Evolutionary conservation across 805 yeast genomes (phyloP), one percentile per base, ranked within the genome.

Genomic region (Zygotorulaspora sp.): DNA sequence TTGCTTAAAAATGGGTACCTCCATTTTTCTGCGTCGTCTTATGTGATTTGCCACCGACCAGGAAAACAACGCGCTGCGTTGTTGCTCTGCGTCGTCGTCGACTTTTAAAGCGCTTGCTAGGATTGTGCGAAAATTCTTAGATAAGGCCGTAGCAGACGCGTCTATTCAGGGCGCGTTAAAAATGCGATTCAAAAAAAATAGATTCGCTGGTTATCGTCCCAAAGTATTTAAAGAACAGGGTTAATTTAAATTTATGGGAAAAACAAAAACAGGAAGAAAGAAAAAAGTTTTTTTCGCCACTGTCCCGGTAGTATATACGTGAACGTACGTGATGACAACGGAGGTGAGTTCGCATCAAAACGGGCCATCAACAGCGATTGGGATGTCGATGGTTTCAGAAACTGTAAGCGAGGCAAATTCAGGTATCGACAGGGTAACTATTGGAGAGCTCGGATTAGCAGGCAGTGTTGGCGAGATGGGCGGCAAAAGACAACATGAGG

Each of bases 301-400:
- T 26, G 17, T 14, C 16, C 17, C 16, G 30, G 14, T 11, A 26
- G 14, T 14, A 26, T 10, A n/a, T 14, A 26, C 30, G 30, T 14
- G 30, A 5, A 17, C 30, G 30, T 26, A 26, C 30, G 30, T 26
- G 14, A 26, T 26, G 30, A 26, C 30, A 26, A 26, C 30, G 30
- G 30, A 26, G 26, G 44, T 24, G 2, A 37, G 34, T 15, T 27
- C 32, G 6, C 23, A 21, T 21, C 30, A 26, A 14, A 26, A 26
- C 15, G 16, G 30, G 30, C 35, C 38, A 18, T 38, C 34, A 10
- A 39, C 38, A 32, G 18, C 42, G 34, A 18, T 44, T 35, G 27
- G 21, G 38, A 34, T 11, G 19, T 34, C 36, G 30, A 26, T 28
- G 17, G 33, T 31, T 23, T 14, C 32, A 26, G 24, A 20, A 27